Evolutionary conservation across 495 filamentous ascomycete species (phyloP).

Genomic region (Penicillium herquei): DNA sequence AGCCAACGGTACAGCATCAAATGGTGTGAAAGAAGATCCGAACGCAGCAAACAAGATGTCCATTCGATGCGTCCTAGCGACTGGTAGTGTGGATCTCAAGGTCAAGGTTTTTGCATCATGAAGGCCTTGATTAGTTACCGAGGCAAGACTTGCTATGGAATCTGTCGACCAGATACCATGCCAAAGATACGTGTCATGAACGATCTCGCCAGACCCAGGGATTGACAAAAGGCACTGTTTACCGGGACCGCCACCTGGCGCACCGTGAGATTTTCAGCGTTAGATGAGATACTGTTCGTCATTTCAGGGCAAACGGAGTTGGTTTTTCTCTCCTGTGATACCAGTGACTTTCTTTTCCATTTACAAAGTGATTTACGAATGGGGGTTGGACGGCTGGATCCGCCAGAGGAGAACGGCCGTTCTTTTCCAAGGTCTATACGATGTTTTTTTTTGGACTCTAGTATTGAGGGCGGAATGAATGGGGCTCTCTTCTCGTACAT

Average conservation of each 20-base stretch:
- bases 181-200: background rate
- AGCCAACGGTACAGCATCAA: slow-evolving; percentile 17
- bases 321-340: slow-evolving; percentile 31
- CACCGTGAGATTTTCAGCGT: slow-evolving; percentile 9
- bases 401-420: background rate
- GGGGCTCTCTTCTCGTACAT: slow-evolving; percentile 20
- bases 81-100: slow-evolving; percentile 62
- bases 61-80: slow-evolving; percentile 63
- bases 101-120: slow-evolving; percentile 57
- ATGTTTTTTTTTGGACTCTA: slow-evolving; percentile 9
- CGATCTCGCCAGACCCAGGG: slow-evolving; percentile 2
- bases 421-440: slow-evolving; percentile 16
- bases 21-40: slow-evolving; percentile 24
- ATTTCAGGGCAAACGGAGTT: slow-evolving; percentile 29
- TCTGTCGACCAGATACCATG: background rate
- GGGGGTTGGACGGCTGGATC: slow-evolving; percentile 2
- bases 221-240: slow-evolving; percentile 7
- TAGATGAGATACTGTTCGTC: slow-evolving; percentile 17
- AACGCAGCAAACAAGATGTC: slow-evolving; percentile 31
- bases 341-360: slow-evolving; percentile 26
- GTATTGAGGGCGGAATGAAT: slow-evolving; percentile 3
- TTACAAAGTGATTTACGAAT: slow-evolving; percentile 19
- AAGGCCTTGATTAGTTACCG: slow-evolving; percentile 4
- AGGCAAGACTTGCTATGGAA: background rate
- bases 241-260: slow-evolving; percentile 3